Percentiles rank a stretch among this genome's conserved stretches.
These are phyloP conservation scores for Triticum timopheevii DNA, from an alignment of 176 grass and related monocot genomes.

Conservation along the genomic window DNA sequence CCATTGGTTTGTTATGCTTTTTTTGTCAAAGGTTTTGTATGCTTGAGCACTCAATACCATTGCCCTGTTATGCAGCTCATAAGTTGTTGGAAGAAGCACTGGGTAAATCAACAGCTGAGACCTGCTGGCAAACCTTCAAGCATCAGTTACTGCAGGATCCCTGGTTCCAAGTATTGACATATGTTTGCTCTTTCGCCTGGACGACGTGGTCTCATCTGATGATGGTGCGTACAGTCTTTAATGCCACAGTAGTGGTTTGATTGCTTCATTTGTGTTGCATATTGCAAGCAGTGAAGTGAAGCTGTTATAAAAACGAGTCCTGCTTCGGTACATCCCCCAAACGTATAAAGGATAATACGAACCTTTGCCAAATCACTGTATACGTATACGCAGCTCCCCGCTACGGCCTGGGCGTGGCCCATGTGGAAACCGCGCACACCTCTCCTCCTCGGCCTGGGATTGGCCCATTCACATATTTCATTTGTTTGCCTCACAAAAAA, in stretches of 20 bases:
- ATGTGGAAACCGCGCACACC: too few relatives aligned
- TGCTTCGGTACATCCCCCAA: too few relatives aligned
- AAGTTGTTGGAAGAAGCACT: slow-evolving; percentile 53
- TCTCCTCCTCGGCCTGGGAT: too few relatives aligned
- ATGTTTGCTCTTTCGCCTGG: slow-evolving; percentile 68
- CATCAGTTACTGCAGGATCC: slow-evolving; percentile 84
- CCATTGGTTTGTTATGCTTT: too few relatives aligned
- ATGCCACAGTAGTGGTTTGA: not conserved
- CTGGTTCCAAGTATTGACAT: slow-evolving; percentile 93
- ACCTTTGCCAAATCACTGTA: too few relatives aligned
- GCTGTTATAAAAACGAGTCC: not conserved
- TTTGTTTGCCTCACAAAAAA: too few relatives aligned
- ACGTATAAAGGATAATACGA: too few relatives aligned
- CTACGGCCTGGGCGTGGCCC: too few relatives aligned
- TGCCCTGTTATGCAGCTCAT: slow-evolving; percentile 48
- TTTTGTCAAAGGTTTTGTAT: too few relatives aligned
- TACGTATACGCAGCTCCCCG: too few relatives aligned
- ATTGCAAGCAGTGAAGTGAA: not conserved
- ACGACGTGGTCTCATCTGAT: slow-evolving; percentile 71
- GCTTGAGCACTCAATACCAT: not conserved
- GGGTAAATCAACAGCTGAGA: slow-evolving; percentile 27
- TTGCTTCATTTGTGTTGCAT: not conserved
- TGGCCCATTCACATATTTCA: too few relatives aligned
- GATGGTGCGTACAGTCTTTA: slow-evolving; percentile 45
- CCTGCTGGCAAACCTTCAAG: slow-evolving; percentile 24